Evolutionary conservation across 2,329 filamentous ascomycete genomes (phyloP), one percentile per base, ranked within the genome.

Genomic region (Geosmithia putterillii): DNA sequence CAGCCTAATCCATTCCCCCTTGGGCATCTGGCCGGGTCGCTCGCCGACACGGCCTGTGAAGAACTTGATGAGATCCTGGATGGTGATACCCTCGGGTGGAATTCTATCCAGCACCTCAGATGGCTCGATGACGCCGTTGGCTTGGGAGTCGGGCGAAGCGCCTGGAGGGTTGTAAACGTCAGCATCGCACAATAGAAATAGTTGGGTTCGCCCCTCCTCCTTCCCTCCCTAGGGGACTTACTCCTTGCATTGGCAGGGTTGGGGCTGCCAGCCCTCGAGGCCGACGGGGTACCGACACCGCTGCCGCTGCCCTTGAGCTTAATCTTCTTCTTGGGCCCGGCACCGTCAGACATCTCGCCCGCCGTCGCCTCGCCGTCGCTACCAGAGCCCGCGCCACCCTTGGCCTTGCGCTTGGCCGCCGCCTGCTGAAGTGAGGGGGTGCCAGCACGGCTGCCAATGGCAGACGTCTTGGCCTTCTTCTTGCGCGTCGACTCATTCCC

Each of bases 401-500:
- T 48, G 34, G 42, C 35, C 44, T 61, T 54, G 28, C 28, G 28
- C 28, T 32, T 32, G 6, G 28, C 28, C 7, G 52, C 51, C 4
- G 52, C 46, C 23, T 61, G 55, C 2, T 73, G 66, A 38, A 76
- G 54, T 17, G 39, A 38, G 3, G 77, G 76, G 8, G 76, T 81
- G 12, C 65, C 66, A 17, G 72, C 66, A 18, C 76, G 73, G 46
- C 76, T 79, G 43, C 66, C 66, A 2, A 68, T 58, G 14, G 71
- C 71, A 15, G 66, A 56, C 3, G 57, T 60, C 57, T 83, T 83
- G 65, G 82, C 85, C 57, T 42, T 48, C 58, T 74, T 76, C 66
- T 86, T 86, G 64, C 92, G 82, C 20, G 81, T 78, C 1, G 86
- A 90, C 59, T 96, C 90, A 52, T 89, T 94, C 43, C 87, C 90